phyloP scores from a whole-genome alignment of 148 eudicot species.

The Chenopodium quinoa region DNA sequence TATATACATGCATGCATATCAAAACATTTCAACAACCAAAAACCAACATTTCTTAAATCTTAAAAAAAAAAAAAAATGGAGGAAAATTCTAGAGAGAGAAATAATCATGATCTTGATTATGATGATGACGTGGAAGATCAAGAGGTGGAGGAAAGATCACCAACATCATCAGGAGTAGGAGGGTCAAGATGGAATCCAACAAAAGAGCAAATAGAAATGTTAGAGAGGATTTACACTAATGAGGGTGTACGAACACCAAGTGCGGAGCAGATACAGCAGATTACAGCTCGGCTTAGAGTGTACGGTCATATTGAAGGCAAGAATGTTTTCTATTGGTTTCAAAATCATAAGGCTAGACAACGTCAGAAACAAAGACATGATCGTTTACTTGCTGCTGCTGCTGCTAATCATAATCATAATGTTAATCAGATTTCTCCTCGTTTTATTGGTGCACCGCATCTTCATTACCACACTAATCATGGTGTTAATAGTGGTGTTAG shows the following conservation, averaged over 20 bases:
- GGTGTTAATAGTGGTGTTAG: neutral
- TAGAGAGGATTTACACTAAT: slow-evolving; percentile 55
- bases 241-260: slow-evolving; percentile 75
- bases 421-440: neutral
- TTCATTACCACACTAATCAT: slow-evolving; percentile 23
- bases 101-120: neutral
- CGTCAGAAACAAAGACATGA: slow-evolving; percentile 82
- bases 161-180: slow-evolving; percentile 26
- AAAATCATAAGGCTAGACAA: slow-evolving; percentile 90
- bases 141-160: slow-evolving; percentile 8
- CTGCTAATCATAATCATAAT: slow-evolving; percentile 20
- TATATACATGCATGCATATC: too few species aligned
- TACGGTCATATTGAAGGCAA: slow-evolving; percentile 88
- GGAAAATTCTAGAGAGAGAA: neutral
- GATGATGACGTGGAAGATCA: neutral
- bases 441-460: neutral
- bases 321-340: slow-evolving; percentile 97
- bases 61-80: neutral
- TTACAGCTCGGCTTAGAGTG: slow-evolving; percentile 47
- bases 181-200: slow-evolving; percentile 82
- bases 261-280: slow-evolving; percentile 81
- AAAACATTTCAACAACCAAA: too few species aligned
- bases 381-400: slow-evolving; percentile 24
- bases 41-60: too few species aligned
- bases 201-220: slow-evolving; percentile 66